These are phyloP conservation scores for Trypanosoma cruzi DNA, from an alignment of 208 protist genomes.

Conservation along the genomic window DNA sequence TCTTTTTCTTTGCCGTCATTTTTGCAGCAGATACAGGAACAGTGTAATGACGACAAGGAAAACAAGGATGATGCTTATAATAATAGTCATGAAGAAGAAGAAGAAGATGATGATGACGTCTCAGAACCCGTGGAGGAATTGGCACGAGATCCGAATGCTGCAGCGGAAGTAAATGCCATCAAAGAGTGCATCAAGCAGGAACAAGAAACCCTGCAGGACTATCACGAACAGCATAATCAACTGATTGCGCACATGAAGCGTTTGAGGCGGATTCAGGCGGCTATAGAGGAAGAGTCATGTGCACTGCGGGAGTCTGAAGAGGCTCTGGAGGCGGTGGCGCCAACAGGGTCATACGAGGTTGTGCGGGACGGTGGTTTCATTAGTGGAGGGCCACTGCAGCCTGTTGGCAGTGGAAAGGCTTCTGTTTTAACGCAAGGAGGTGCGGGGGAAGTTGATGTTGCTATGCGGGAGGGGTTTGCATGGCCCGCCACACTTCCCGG, in stretches of 20 bases:
- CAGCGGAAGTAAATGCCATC: constrained; percentile 8
- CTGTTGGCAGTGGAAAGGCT: neutral
- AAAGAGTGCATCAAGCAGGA: constrained; percentile 15
- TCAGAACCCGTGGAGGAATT: neutral
- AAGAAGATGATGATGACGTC: constrained; percentile 1
- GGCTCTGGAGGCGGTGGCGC: constrained; percentile 17
- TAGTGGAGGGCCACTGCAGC: neutral
- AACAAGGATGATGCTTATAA: no score
- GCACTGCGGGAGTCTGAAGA: constrained; percentile 22
- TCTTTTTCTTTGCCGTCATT: neutral
- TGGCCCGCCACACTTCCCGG: constrained; percentile 25
- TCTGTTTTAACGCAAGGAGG: neutral
- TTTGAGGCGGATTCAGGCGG: neutral
- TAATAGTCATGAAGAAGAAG: no score
- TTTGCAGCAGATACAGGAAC: neutral
- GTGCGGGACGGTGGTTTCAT: neutral
- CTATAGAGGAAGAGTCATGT: constrained; percentile 22
- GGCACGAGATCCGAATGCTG: neutral
- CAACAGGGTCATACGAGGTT: constrained; percentile 9
- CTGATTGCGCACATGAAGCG: neutral
- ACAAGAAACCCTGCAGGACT: constrained; percentile 20
- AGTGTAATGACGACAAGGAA: neutral
- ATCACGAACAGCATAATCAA: neutral
- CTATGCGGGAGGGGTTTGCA: constrained; percentile 21
- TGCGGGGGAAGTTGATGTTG: constrained; percentile 10